phyloP scores from a whole-genome alignment of 1,139 yeast species.

The Suhomyces panamericanus region DNA sequence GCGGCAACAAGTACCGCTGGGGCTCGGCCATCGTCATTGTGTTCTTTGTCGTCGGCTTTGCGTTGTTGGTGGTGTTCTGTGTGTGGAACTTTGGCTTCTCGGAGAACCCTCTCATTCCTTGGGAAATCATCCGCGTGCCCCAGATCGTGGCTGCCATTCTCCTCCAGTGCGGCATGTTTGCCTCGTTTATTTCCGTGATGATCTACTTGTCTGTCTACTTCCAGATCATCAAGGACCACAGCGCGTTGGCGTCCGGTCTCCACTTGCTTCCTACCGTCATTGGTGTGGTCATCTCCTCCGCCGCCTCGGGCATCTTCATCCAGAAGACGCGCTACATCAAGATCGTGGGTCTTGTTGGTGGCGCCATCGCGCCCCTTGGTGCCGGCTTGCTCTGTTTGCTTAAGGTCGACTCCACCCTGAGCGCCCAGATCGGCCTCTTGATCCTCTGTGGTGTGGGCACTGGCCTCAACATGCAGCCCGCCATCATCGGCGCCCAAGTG shows the following conservation, averaged over 20 bases:
- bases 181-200: conserved; percentile 12
- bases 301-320: conserved; percentile 30
- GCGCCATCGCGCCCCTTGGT: conserved; percentile 33
- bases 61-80: conserved; percentile 37
- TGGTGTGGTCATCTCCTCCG: conserved; percentile 34
- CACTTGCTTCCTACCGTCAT: conserved; percentile 39
- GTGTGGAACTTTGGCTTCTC: conserved; percentile 51
- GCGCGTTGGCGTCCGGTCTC: conserved; percentile 42
- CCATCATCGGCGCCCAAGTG: conserved; percentile 32
- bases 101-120: conserved; percentile 47
- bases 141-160: conserved; percentile 12
- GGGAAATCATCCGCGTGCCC: conserved; percentile 35
- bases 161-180: conserved; percentile 22
- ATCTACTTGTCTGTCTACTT: conserved; percentile 30
- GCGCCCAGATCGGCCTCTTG: conserved; percentile 36
- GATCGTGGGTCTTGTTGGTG: conserved; percentile 30
- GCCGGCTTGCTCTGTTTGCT: conserved; percentile 35
- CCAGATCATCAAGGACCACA: conserved; percentile 35
- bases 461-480: conserved; percentile 34
- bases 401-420: conserved; percentile 28
- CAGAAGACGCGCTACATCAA: conserved; percentile 34
- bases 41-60: conserved; percentile 55
- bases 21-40: conserved; percentile 55
- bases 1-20: conserved; percentile 49
- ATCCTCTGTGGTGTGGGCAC: conserved; percentile 33